phyloP scores from a whole-genome alignment of 2,329 filamentous ascomycete genomes.

The Orbilia oligospora region DNA sequence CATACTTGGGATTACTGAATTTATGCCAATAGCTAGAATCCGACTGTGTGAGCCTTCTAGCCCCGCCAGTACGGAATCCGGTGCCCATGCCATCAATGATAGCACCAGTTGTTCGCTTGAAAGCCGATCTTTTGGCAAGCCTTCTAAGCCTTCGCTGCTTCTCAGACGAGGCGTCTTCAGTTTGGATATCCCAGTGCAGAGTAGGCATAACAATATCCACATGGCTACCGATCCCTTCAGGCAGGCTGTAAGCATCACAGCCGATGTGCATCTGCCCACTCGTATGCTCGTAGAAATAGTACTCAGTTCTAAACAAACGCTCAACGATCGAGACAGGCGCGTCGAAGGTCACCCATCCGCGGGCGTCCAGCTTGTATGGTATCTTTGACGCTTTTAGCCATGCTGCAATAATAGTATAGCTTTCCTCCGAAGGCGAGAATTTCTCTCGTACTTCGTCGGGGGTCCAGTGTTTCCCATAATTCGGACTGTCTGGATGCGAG shows the following conservation, averaged over 20 bases:
- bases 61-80: slow-evolving; percentile 36
- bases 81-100: slow-evolving; percentile 50
- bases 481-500: slow-evolving; percentile 68
- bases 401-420: slow-evolving; percentile 35
- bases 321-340: slow-evolving; percentile 41
- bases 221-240: slow-evolving; percentile 66
- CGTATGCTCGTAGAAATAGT: slow-evolving; percentile 56
- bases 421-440: slow-evolving; percentile 67
- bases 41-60: slow-evolving; percentile 34
- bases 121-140: slow-evolving; percentile 37
- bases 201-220: slow-evolving; percentile 69
- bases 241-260: slow-evolving; percentile 68
- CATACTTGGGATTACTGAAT: slow-evolving; percentile 44
- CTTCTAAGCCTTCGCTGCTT: slow-evolving; percentile 48
- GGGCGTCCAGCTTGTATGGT: slow-evolving; percentile 39
- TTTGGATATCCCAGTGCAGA: slow-evolving; percentile 66
- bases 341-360: slow-evolving; percentile 54
- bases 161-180: slow-evolving; percentile 32
- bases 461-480: slow-evolving; percentile 71
- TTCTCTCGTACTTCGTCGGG: slow-evolving; percentile 68
- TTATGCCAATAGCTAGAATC: slow-evolving; percentile 40
- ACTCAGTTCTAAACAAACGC: slow-evolving; percentile 39
- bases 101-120: slow-evolving; percentile 30
- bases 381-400: slow-evolving; percentile 41
- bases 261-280: slow-evolving; percentile 66